These are phyloP conservation scores for Aspergillus leporis DNA, from an alignment of 495 filamentous ascomycete species.

Conservation along the genomic window DNA sequence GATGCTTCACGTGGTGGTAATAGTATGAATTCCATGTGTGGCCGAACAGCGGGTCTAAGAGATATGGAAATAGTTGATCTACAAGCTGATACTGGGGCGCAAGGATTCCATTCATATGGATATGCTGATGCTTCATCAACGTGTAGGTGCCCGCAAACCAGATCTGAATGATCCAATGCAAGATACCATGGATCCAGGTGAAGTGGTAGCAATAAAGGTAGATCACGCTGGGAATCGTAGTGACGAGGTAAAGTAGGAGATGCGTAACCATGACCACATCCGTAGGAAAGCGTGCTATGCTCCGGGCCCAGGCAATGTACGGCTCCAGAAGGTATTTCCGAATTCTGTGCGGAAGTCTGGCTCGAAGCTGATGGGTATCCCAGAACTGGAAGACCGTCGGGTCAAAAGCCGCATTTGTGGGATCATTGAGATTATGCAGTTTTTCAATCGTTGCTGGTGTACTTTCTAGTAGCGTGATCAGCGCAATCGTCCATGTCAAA, in stretches of 20 bases:
- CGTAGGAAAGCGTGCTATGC: constrained; percentile 57
- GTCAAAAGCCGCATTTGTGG: constrained; percentile 44
- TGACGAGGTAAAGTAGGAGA: constrained; percentile 67
- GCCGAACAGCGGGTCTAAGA: constrained; percentile 73
- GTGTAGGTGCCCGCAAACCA: constrained; percentile 73
- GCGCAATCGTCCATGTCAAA: background rate
- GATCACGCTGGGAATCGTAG: constrained; percentile 65
- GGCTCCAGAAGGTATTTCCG: constrained; percentile 52
- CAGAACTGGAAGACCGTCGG: constrained; percentile 55
- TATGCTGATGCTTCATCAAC: constrained; percentile 80
- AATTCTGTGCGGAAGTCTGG: constrained; percentile 34
- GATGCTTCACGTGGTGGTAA: constrained; percentile 84
- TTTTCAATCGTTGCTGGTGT: constrained; percentile 31
- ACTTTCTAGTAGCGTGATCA: constrained; percentile 11
- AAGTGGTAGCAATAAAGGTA: constrained; percentile 63
- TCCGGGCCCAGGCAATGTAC: constrained; percentile 55
- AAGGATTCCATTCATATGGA: constrained; percentile 74
- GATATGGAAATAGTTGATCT: constrained; percentile 68
- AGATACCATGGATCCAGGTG: constrained; percentile 60
- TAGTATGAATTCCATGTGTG: constrained; percentile 84
- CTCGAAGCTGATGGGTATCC: constrained; percentile 45
- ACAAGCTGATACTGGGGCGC: constrained; percentile 47
- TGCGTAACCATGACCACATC: constrained; percentile 80
- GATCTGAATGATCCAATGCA: constrained; percentile 61
- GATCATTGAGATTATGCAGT: constrained; percentile 56